Conservation (phyloP, 1,139 yeast species). For the Sugiyamaella castrensis region DNA sequence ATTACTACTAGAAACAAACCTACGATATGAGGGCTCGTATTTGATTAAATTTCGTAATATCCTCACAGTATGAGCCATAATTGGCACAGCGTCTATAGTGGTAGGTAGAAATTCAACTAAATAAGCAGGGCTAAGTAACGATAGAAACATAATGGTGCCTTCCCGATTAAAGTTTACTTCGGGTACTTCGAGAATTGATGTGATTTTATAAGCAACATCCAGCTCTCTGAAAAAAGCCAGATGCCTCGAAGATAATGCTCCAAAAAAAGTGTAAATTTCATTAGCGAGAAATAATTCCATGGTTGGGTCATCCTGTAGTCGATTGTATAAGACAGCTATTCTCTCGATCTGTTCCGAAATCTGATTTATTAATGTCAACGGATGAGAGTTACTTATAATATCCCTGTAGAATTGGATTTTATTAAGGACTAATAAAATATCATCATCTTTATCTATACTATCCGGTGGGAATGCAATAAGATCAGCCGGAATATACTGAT, state of each 20-base stretch:
- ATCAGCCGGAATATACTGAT: constrained; percentile 16
- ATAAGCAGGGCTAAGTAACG: constrained; percentile 24
- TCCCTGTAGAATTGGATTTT: constrained; percentile 28
- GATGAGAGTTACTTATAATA: constrained; percentile 21
- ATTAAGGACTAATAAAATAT: constrained; percentile 21
- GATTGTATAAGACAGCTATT: constrained; percentile 21
- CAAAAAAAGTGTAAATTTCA: constrained; percentile 26
- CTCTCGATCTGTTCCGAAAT: constrained; percentile 20
- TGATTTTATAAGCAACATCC: constrained; percentile 22
- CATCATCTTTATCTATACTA: constrained; percentile 17
- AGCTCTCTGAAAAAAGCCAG: constrained; percentile 22
- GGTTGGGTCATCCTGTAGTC: constrained; percentile 16
- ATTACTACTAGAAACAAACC: neutral
- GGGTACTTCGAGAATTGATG: constrained; percentile 7
- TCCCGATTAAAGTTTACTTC: constrained; percentile 6
- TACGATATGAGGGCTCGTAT: constrained; percentile 10
- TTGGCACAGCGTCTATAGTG: constrained; percentile 16
- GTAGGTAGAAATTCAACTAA: constrained; percentile 18
- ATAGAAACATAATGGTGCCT: constrained; percentile 18
- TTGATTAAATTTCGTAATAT: constrained; percentile 18
- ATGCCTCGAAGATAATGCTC: constrained; percentile 24
- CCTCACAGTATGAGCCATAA: constrained; percentile 19
- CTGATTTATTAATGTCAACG: constrained; percentile 14
- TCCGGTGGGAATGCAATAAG: constrained; percentile 19
- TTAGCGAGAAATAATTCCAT: constrained; percentile 20